Conservation (phyloP, 202 grass and related monocot species). For the Elaeis oleifera region DNA sequence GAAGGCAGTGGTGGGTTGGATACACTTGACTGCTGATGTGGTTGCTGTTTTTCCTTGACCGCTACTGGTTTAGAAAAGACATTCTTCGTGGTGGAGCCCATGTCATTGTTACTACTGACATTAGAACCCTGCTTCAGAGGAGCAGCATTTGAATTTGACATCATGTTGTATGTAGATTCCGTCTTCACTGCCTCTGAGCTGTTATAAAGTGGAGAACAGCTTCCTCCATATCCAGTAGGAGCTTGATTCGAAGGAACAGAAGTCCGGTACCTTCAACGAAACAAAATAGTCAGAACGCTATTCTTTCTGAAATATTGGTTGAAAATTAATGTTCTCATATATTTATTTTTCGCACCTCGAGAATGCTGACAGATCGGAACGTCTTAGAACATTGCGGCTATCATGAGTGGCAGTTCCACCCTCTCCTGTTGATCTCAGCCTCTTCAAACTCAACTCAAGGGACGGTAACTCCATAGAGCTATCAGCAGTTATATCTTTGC, state of each 20-base stretch:
- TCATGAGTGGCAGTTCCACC: conserved; percentile 26
- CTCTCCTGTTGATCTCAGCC: conserved; percentile 40
- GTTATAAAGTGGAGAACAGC: conserved; percentile 52
- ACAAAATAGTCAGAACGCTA: conserved; percentile 52
- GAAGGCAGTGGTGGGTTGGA: conserved; percentile 50
- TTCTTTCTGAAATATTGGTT: too few relatives aligned
- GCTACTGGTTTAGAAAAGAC: conserved; percentile 31
- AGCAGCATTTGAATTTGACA: conserved; percentile 52
- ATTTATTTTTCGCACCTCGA: conserved; percentile 79
- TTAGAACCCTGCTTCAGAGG: conserved; percentile 63
- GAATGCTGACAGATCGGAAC: conserved; percentile 61
- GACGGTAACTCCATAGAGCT: conserved; percentile 35
- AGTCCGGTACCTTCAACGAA: conserved; percentile 76
- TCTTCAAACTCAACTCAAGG: conserved; percentile 70
- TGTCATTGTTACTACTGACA: conserved; percentile 65
- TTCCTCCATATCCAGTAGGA: conserved; percentile 29
- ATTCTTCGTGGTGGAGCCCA: conserved; percentile 74
- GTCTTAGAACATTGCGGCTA: conserved; percentile 47
- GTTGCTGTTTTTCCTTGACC: conserved; percentile 36
- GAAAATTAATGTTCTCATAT: conserved; percentile 19
- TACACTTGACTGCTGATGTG: conserved; percentile 41
- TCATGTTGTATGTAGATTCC: conserved; percentile 47
- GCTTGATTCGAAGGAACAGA: conserved; percentile 58
- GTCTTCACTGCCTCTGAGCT: conserved; percentile 66
- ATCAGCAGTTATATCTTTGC: conserved; percentile 31